A percentile compares a stretch with the other conserved stretches of the same genome.
phyloP scores from a whole-genome alignment of 192 early-diverging fungal species.

The Tieghemiomyces parasiticus region DNA sequence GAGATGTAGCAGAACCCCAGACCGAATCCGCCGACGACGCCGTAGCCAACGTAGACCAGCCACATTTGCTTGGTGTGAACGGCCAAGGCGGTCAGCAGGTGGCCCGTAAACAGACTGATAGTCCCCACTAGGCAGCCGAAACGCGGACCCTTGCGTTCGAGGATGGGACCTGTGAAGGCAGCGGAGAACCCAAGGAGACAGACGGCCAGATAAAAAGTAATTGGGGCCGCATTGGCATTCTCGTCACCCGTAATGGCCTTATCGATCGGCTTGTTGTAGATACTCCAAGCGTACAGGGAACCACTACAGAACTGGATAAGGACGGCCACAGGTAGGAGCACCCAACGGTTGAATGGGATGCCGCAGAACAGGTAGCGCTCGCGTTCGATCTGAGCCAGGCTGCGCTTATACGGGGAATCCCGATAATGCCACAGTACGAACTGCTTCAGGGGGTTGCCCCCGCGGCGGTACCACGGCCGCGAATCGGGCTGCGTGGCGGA shows the following conservation, averaged over 20 bases:
- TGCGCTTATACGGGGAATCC: conserved; percentile 15
- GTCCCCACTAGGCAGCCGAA: conserved; percentile 31
- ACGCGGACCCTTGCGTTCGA: conserved; percentile 38
- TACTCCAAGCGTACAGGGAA: conserved; percentile 48
- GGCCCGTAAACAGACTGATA: conserved; percentile 30
- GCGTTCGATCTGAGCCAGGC: conserved; percentile 15
- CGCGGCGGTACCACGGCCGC: no score
- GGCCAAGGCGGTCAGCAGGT: conserved; percentile 38
- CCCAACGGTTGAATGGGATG: conserved; percentile 36
- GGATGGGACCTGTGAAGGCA: conserved; percentile 39
- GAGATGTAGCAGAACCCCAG: conserved; percentile 50
- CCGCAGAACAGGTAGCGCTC: conserved; percentile 21
- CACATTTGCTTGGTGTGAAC: conserved; percentile 33
- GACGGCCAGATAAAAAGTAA: conserved; percentile 46
- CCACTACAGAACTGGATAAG: conserved; percentile 46
- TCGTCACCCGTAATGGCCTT: conserved; percentile 19
- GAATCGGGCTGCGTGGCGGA: no score
- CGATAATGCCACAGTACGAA: conserved; percentile 13
- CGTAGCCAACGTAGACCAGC: conserved; percentile 47
- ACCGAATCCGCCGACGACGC: conserved; percentile 41
- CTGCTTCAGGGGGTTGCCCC: background rate
- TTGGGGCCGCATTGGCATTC: conserved; percentile 26
- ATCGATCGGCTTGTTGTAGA: conserved; percentile 45
- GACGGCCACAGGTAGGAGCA: conserved; percentile 37
- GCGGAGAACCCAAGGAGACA: conserved; percentile 38